Percentiles rank a stretch among this genome's conserved stretches.
phyloP scores from a whole-genome alignment of 352 stramenopile species.

The Pythium periplocum region DNA sequence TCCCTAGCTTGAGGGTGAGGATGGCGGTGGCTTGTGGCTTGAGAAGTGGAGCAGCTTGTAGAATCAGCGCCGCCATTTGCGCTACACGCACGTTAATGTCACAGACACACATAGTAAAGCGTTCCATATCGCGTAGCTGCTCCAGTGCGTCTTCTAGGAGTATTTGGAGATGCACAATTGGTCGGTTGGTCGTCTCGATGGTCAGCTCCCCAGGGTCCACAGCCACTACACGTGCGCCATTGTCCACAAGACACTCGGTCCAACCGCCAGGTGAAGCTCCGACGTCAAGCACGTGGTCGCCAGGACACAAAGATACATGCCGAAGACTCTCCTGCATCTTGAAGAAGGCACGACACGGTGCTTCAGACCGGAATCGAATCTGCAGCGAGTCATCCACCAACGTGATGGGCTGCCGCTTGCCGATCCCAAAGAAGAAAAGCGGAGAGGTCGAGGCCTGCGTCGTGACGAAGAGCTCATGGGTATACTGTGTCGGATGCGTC shows the following conservation, averaged over 20 bases:
- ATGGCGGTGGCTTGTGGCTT: constrained; percentile 15
- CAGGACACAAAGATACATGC: constrained; percentile 15
- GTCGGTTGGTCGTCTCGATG: constrained; percentile 18
- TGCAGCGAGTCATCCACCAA: no score
- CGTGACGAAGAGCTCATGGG: constrained; percentile 44
- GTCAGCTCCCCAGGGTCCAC: constrained; percentile 47
- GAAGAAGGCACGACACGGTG: constrained; percentile 48
- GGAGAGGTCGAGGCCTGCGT: constrained; percentile 18
- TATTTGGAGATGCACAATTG: constrained; percentile 36
- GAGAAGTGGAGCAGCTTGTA: constrained; percentile 21
- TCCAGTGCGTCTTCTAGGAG: constrained; percentile 33
- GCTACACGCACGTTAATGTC: constrained; percentile 35
- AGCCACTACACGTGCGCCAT: constrained; percentile 40
- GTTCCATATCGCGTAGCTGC: constrained; percentile 19
- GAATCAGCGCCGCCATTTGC: constrained; percentile 25
- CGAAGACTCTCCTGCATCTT: constrained; percentile 44
- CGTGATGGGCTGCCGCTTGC: not conserved
- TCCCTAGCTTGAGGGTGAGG: constrained; percentile 34
- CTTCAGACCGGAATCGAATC: constrained; percentile 9
- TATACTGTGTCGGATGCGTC: constrained; percentile 33
- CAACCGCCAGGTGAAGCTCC: constrained; percentile 48
- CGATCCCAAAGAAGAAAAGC: constrained; percentile 37
- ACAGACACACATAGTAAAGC: constrained; percentile 43
- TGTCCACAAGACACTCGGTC: constrained; percentile 39
- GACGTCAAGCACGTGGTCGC: constrained; percentile 37